These are phyloP conservation scores for Tritrichomonas musculus DNA, from an alignment of 208 protist species.

Conservation along the genomic window DNA sequence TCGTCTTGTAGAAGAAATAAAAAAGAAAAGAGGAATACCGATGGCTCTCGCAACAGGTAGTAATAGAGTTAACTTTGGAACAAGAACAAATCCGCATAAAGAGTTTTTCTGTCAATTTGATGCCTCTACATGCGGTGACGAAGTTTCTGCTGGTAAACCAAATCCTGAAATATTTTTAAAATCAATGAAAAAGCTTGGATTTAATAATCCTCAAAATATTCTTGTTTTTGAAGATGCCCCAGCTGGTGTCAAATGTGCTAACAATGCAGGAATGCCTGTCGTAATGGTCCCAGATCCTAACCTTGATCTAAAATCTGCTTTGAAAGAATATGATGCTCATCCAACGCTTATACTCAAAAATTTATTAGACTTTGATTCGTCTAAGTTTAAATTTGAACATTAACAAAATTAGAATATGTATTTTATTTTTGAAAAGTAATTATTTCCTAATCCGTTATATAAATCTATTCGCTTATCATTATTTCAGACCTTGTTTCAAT, in stretches of 20 bases:
- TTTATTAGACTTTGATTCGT: background rate
- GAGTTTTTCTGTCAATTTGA: background rate
- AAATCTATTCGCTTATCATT: too few species aligned
- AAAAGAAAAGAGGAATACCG: background rate
- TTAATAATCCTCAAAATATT: background rate
- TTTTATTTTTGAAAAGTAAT: too few species aligned
- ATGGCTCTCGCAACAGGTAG: constrained; percentile 10
- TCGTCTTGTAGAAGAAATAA: background rate
- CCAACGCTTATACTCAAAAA: background rate
- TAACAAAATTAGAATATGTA: too few species aligned
- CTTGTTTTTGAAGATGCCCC: constrained; percentile 28
- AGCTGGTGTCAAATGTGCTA: constrained; percentile 6
- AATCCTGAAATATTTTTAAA: constrained; percentile 27
- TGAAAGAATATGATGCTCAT: background rate
- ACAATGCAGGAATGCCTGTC: background rate
- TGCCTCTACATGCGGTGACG: background rate
- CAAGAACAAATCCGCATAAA: background rate
- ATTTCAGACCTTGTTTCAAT: too few species aligned
- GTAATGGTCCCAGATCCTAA: background rate
- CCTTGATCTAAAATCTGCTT: background rate
- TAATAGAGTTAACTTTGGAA: background rate
- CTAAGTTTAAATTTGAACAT: background rate
- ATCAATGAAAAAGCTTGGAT: constrained; percentile 16
- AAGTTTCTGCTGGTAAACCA: background rate
- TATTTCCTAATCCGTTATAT: too few species aligned